These are phyloP conservation scores for Aquanectria penicillioides DNA, from an alignment of 2,329 filamentous ascomycete genomes.

Conservation along the genomic window DNA sequence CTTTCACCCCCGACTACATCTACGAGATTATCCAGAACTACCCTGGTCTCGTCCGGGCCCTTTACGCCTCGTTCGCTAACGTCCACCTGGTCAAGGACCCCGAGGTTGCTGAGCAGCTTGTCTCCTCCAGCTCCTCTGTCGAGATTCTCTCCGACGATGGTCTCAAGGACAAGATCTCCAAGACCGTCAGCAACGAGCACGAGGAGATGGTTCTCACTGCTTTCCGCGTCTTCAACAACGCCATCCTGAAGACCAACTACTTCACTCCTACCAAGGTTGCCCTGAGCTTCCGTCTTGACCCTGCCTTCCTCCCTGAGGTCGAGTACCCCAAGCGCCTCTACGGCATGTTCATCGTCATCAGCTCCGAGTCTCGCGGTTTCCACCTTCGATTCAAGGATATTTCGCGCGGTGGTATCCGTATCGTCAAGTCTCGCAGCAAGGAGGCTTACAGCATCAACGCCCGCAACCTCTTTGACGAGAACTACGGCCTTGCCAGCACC, in stretches of 20 bases:
- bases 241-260: slow-evolving; percentile 97
- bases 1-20: slow-evolving; percentile 98
- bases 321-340: slow-evolving; percentile 96
- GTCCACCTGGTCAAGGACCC: slow-evolving; percentile 73
- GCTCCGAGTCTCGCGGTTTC: slow-evolving; percentile 95
- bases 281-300: slow-evolving; percentile 93
- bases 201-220: slow-evolving; percentile 98
- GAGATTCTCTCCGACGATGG: slow-evolving; percentile 80
- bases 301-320: slow-evolving; percentile 85
- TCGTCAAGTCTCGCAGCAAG: slow-evolving; percentile 96
- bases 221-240: slow-evolving; percentile 94
- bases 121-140: slow-evolving; percentile 65
- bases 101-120: slow-evolving; percentile 60
- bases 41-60: slow-evolving; percentile 83
- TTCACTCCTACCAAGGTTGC: slow-evolving; percentile 97
- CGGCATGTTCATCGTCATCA: slow-evolving; percentile 98
- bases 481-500: slow-evolving; percentile 97
- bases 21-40: slow-evolving; percentile 95
- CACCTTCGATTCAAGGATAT: slow-evolving; percentile 98
- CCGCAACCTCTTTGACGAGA: slow-evolving; percentile 96
- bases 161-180: slow-evolving; percentile 80
- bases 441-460: slow-evolving; percentile 98
- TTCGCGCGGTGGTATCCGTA: slow-evolving; percentile 94
- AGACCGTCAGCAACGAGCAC: slow-evolving; percentile 89
- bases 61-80: slow-evolving; percentile 93